These are phyloP conservation scores for Thalassiosira profunda DNA, from an alignment of 108 stramenopile genomes.

Conservation along the genomic window DNA sequence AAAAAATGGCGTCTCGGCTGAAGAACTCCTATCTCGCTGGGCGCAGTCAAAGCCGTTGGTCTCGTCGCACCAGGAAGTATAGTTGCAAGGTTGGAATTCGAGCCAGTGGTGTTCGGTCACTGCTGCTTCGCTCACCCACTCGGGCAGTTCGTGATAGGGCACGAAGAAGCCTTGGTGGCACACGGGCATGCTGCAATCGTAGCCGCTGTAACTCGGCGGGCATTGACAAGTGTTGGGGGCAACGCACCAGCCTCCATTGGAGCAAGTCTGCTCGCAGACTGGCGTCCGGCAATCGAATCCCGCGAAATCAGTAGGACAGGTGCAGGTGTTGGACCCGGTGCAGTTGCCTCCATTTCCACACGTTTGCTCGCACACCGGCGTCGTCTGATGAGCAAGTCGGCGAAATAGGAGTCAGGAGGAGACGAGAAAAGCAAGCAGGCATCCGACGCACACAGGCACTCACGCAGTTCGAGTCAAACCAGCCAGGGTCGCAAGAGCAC, in stretches of 20 bases:
- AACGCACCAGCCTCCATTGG: conserved; percentile 76
- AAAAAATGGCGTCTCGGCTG: conserved; percentile 21
- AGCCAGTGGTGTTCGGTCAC: no score
- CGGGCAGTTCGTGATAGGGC: conserved; percentile 31
- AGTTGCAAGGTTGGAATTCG: conserved; percentile 71
- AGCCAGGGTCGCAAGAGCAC: conserved; percentile 74
- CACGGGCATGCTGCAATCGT: conserved; percentile 85
- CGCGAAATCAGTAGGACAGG: conserved; percentile 75
- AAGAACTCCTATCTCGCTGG: conserved; percentile 32
- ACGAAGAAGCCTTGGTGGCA: conserved; percentile 85
- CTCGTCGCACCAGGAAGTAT: conserved; percentile 71
- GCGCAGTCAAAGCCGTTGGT: conserved; percentile 85
- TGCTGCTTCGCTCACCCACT: conserved; percentile 41
- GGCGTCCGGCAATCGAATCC: conserved; percentile 84
- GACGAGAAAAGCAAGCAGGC: no score
- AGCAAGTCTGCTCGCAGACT: conserved; percentile 70
- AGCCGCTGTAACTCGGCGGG: conserved; percentile 72
- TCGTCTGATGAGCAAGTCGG: no score
- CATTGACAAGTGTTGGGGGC: conserved; percentile 90
- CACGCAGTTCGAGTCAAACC: conserved; percentile 93
- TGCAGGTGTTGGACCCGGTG: conserved; percentile 73
- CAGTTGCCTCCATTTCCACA: conserved; percentile 94
- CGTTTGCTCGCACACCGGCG: conserved; percentile 88
- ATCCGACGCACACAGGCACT: no score
- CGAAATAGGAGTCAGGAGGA: no score